Conservation (phyloP, 768 basidiomycete species). For the Termitomyces sp. region DNA sequence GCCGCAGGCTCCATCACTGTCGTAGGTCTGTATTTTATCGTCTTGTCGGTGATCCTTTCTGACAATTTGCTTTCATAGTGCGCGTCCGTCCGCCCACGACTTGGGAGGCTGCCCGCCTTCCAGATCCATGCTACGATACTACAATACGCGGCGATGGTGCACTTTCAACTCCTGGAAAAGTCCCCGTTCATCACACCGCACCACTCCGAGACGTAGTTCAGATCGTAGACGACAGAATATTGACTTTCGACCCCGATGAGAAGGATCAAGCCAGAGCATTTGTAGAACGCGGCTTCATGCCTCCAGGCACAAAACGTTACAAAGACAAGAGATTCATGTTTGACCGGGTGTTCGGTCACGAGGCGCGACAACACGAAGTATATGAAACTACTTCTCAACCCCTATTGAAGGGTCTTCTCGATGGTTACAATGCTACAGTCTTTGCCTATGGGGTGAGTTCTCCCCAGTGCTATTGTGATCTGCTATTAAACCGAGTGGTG, state of each 20-base stretch:
- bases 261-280: slow-evolving; percentile 78
- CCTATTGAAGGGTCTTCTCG: slow-evolving; percentile 77
- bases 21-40: slow-evolving; percentile 51
- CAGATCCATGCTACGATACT: slow-evolving; percentile 67
- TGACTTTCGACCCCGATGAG: slow-evolving; percentile 96
- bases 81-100: slow-evolving; percentile 86
- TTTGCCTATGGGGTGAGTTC: slow-evolving; percentile 91
- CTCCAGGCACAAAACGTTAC: slow-evolving; percentile 88
- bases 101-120: slow-evolving; percentile 83
- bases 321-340: slow-evolving; percentile 98
- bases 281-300: slow-evolving; percentile 79
- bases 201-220: slow-evolving; percentile 76
- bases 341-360: slow-evolving; percentile 85
- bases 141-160: slow-evolving; percentile 82
- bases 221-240: slow-evolving; percentile 89
- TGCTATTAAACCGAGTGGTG: slow-evolving; percentile 4
- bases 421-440: slow-evolving; percentile 96
- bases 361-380: slow-evolving; percentile 80
- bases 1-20: slow-evolving; percentile 87
- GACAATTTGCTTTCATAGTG: slow-evolving; percentile 45
- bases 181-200: slow-evolving; percentile 41
- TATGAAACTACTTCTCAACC: slow-evolving; percentile 86
- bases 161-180: slow-evolving; percentile 63
- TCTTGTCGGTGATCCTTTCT: slow-evolving; percentile 10
- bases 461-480: slow-evolving; percentile 11